phyloP scores from a whole-genome alignment of 2,329 filamentous ascomycete genomes.

The Alternaria sp. region DNA sequence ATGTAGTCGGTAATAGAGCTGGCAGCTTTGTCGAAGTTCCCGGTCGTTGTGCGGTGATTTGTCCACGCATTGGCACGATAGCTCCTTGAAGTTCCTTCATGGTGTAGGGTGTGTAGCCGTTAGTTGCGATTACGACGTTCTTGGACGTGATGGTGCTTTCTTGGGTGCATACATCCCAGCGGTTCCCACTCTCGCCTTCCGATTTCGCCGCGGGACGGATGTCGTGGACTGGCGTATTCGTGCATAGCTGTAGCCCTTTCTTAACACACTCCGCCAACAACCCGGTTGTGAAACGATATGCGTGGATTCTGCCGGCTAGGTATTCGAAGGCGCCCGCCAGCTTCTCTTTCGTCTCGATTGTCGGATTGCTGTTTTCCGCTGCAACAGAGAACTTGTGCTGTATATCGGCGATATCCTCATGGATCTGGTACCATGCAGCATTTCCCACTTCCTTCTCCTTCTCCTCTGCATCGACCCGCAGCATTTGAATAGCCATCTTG shows the following conservation, averaged over 20 bases:
- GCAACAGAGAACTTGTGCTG: slow-evolving; percentile 26
- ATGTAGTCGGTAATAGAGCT: slow-evolving; percentile 57
- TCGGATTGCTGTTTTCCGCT: slow-evolving; percentile 25
- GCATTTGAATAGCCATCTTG: slow-evolving; percentile 28
- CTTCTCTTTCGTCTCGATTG: slow-evolving; percentile 20
- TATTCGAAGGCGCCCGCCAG: slow-evolving; percentile 42
- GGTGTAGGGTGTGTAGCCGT: slow-evolving; percentile 44
- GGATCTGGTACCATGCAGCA: slow-evolving; percentile 40
- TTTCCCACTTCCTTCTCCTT: slow-evolving; percentile 30
- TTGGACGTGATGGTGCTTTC: slow-evolving; percentile 21
- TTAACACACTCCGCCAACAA: slow-evolving; percentile 34
- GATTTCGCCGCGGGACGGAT: slow-evolving; percentile 12
- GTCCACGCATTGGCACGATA: slow-evolving; percentile 51
- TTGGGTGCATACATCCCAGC: slow-evolving; percentile 30
- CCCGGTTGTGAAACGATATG: slow-evolving; percentile 40
- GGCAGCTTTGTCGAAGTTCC: slow-evolving; percentile 47
- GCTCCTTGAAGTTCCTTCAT: slow-evolving; percentile 44
- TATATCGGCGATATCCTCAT: slow-evolving; percentile 16
- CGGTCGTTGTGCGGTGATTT: slow-evolving; percentile 49
- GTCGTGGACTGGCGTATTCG: slow-evolving; percentile 36
- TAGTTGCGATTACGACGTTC: slow-evolving; percentile 42
- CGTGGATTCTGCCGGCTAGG: slow-evolving; percentile 39
- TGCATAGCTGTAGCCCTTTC: slow-evolving; percentile 35
- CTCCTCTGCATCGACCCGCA: slow-evolving; percentile 28
- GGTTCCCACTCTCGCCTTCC: not conserved